Percentiles rank a stretch among this genome's conserved stretches.
Conservation (phyloP, 441 rosid genomes). For the Biscutella auriculata region DNA sequence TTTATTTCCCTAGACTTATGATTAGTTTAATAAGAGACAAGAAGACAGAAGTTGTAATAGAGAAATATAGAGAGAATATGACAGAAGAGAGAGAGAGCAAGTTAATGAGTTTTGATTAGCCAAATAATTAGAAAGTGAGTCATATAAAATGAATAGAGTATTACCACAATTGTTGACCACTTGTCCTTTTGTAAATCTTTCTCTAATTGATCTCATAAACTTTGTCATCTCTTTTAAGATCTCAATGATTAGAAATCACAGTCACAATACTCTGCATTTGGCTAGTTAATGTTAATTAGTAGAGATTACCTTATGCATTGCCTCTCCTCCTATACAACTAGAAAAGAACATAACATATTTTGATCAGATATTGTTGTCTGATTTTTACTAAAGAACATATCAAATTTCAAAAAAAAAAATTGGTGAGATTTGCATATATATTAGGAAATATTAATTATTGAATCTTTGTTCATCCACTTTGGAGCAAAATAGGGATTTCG, state of each 20-base stretch:
- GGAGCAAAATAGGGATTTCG: neutral
- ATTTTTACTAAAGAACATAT: neutral
- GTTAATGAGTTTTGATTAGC: neutral
- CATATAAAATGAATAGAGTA: constrained; percentile 7
- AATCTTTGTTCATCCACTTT: neutral
- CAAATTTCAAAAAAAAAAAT: too few species aligned
- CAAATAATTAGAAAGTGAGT: constrained; percentile 12
- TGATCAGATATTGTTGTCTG: constrained; percentile 19
- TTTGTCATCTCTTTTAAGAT: neutral
- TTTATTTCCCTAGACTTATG: neutral
- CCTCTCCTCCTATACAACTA: neutral
- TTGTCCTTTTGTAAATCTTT: constrained; percentile 21
- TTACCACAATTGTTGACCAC: constrained; percentile 17
- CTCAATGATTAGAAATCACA: constrained; percentile 16
- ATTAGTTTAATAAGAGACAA: constrained; percentile 14
- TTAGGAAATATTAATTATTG: neutral
- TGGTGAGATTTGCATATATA: constrained; percentile 10
- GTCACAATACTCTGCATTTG: constrained; percentile 22
- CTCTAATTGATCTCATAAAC: constrained; percentile 16
- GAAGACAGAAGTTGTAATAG: constrained; percentile 14
- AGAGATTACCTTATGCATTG: neutral
- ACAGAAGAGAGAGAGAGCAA: constrained; percentile 2
- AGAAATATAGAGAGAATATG: constrained; percentile 8
- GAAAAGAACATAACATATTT: constrained; percentile 5
- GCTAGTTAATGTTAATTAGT: constrained; percentile 5